Evolutionary conservation across 805 yeast species (phyloP).

Genomic region (Suhomyces canberraensis): DNA sequence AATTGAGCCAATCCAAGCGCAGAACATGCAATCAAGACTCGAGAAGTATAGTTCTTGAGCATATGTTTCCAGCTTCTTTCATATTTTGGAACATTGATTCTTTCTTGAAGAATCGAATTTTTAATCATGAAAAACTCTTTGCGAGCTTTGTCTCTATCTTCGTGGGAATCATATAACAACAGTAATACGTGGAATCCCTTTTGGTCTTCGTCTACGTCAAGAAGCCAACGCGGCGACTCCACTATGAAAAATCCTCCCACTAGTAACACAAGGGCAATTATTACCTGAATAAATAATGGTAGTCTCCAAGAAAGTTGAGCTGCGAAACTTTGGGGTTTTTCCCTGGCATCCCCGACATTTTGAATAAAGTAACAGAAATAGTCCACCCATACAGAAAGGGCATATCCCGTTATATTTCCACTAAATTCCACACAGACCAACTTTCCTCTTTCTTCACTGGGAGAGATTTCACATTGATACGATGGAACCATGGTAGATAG

Average conservation of each 20-base stretch:
- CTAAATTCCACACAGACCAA: constrained; percentile 86
- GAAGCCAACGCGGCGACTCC: constrained; percentile 88
- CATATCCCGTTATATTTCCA: constrained; percentile 79
- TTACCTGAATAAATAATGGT: constrained; percentile 72
- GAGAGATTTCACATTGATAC: constrained; percentile 85
- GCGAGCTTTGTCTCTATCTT: constrained; percentile 30
- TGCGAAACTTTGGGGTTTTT: constrained; percentile 32
- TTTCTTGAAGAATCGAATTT: constrained; percentile 38
- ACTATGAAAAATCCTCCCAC: constrained; percentile 76
- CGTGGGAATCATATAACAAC: constrained; percentile 30
- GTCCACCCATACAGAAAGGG: constrained; percentile 84
- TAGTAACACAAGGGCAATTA: constrained; percentile 65
- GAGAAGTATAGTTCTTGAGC: constrained; percentile 34
- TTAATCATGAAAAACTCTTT: constrained; percentile 48
- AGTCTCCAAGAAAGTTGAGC: constrained; percentile 66
- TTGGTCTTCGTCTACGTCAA: constrained; percentile 73
- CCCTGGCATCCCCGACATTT: constrained; percentile 43
- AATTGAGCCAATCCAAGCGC: constrained; percentile 45
- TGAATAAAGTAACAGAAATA: constrained; percentile 67
- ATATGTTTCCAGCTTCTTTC: constrained; percentile 42
- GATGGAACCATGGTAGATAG: constrained; percentile 82
- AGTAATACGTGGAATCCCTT: constrained; percentile 44
- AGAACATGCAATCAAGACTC: constrained; percentile 40
- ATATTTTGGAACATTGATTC: constrained; percentile 34
- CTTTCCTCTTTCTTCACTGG: constrained; percentile 81